Base-by-base conservation (phyloP, 768 basidiomycete species). In the Mycena olivaceomarginata region DNA sequence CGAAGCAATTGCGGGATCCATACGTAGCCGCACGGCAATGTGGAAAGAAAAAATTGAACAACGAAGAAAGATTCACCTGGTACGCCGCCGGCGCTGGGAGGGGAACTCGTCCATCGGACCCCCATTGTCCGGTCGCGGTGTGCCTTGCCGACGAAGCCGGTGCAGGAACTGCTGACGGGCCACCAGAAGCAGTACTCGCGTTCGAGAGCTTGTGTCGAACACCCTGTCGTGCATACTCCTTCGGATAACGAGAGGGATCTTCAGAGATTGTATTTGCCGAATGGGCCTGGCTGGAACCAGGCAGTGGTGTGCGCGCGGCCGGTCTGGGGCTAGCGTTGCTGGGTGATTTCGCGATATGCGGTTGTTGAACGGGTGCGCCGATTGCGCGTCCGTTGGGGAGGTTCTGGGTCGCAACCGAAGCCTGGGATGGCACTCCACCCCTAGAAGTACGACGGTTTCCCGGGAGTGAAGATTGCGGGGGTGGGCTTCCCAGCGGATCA, bases 381-480 rank as follows among this genome's bases (percentile, higher is more conserved):
- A 77, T 73, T 69, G 70, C 76, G 67, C 72, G 72, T 66, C 72
- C 72, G 41, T 62, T 77, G 40, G 45, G 25, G 25, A 43, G 62
- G 63, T 77, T 77, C 67, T 77, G 76, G 68, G 53, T 70, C 76
- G 76, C 76, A 63, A 37, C 71, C 76, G 71, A 72, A 67, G 67
- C 15, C 41, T 59, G 70, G 39, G 72, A 67, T 43, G 59, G 72
- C 1, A 48, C n/a, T 63, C 62, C 64, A 53, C 75, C 57, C 31
- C 69, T 40, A 51, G 78, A 79, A 74, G 72, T 66, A 46, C 78
- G 78, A 45, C 78, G 71, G 66, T 68, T 74, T 77, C 68, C 70
- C 71, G 78, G 78, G 11, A 79, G 74, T 8, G 75, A 51, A 20
- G 78, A 76, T 64, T 79, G 78, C 68, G 78, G 75, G 57, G 78